These are phyloP conservation scores for Trypanosoma boissoni DNA, from an alignment of 208 protist genomes.

Conservation along the genomic window DNA sequence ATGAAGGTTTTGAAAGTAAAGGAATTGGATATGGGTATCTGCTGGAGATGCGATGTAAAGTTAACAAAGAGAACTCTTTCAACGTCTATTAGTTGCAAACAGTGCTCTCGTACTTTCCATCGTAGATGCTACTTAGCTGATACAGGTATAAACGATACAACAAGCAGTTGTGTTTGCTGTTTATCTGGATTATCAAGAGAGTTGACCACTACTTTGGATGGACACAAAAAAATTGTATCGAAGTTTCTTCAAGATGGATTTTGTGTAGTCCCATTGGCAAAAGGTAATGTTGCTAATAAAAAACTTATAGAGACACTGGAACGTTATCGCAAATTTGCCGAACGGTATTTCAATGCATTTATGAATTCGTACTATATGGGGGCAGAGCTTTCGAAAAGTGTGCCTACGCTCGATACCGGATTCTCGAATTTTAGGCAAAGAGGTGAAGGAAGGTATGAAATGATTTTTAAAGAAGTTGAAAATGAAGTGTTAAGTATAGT, in stretches of 20 bases:
- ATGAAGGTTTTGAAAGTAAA: constrained; percentile 4
- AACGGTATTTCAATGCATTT: constrained; percentile 35
- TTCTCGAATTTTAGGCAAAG: constrained; percentile 69
- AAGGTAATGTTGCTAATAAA: constrained; percentile 4
- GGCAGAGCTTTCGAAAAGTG: constrained; percentile 18
- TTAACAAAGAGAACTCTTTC: constrained; percentile 4
- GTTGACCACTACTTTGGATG: not conserved
- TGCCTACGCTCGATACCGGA: constrained; percentile 40
- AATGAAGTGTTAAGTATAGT: constrained; percentile 40
- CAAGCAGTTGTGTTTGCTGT: constrained; percentile 39
- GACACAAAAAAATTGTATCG: constrained; percentile 29
- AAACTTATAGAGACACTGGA: constrained; percentile 21
- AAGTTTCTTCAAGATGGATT: constrained; percentile 50
- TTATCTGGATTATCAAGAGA: constrained; percentile 26
- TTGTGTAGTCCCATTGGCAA: constrained; percentile 40
- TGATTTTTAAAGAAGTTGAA: constrained; percentile 48
- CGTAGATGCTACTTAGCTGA: constrained; percentile 51
- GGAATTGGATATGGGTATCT: constrained; percentile 8
- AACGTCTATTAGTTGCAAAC: constrained; percentile 23
- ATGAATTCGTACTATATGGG: constrained; percentile 42
- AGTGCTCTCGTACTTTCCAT: constrained; percentile 33
- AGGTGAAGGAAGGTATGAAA: constrained; percentile 56
- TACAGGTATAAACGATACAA: constrained; percentile 24
- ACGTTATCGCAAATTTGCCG: constrained; percentile 30
- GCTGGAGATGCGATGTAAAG: constrained; percentile 14